Conservation (phyloP, 2,329 filamentous ascomycete genomes). For the Colletotrichum limetticola region DNA sequence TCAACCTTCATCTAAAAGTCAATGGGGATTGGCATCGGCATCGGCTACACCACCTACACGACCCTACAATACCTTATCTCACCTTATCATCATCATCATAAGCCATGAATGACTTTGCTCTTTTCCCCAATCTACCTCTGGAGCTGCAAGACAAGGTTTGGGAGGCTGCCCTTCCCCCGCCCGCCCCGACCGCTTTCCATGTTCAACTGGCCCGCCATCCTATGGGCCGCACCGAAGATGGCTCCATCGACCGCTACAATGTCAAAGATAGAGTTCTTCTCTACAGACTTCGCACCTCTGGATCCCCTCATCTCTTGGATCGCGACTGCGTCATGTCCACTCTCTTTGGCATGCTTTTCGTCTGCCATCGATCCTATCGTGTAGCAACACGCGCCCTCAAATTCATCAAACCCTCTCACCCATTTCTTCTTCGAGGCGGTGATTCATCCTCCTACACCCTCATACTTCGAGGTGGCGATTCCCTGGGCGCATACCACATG, state of each 20-base stretch:
- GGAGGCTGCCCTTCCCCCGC: neutral
- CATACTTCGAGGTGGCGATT: neutral
- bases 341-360: conserved; percentile 4
- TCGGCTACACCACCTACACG: neutral
- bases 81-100: neutral
- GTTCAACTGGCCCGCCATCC: conserved; percentile 3
- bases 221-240: conserved; percentile 15
- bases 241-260: conserved; percentile 10
- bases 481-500: neutral
- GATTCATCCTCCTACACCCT: neutral
- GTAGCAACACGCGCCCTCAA: conserved; percentile 5
- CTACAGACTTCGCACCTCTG: neutral
- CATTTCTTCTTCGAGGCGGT: neutral
- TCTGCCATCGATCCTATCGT: neutral
- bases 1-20: neutral
- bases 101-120: neutral
- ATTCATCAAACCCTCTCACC: neutral
- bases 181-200: conserved; percentile 6
- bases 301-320: neutral
- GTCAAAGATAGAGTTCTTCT: conserved; percentile 16
- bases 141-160: conserved; percentile 18
- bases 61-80: neutral
- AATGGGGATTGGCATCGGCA: neutral
- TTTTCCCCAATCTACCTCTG: neutral
- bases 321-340: conserved; percentile 16